Evolutionary conservation across 2,329 filamentous ascomycete species (phyloP).

Genomic region (Fonsecaea pedrosoi): DNA sequence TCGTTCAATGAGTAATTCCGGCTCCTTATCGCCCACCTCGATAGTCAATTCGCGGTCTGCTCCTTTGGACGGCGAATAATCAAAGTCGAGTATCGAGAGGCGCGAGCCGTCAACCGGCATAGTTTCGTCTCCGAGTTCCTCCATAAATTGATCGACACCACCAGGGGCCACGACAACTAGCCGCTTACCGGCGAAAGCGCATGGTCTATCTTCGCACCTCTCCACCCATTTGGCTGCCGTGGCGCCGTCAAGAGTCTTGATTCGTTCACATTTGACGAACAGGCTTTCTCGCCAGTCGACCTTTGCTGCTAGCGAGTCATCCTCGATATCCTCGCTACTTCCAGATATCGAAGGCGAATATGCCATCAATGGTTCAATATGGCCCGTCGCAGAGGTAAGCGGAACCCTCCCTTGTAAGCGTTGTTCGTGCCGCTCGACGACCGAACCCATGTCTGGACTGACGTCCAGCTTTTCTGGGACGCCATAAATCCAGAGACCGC

Average conservation of each 20-base stretch:
- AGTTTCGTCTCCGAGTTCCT: conserved; percentile 70
- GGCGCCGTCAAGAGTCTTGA: conserved; percentile 70
- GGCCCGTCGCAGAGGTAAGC: conserved; percentile 39
- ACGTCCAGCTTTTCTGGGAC: conserved; percentile 75
- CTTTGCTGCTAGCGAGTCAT: conserved; percentile 44
- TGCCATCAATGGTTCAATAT: conserved; percentile 40
- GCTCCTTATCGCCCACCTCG: conserved; percentile 73
- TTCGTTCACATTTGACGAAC: conserved; percentile 70
- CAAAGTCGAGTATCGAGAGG: conserved; percentile 75
- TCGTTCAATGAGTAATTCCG: conserved; percentile 75
- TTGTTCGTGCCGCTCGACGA: conserved; percentile 40
- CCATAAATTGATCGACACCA: conserved; percentile 63
- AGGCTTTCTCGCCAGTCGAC: conserved; percentile 72
- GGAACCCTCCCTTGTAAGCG: conserved; percentile 29
- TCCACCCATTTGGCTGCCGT: conserved; percentile 76
- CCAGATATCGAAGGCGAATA: conserved; percentile 41
- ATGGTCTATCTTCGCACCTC: conserved; percentile 57
- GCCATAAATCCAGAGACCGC: conserved; percentile 79
- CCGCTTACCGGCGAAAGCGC: conserved; percentile 44
- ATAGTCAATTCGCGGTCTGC: conserved; percentile 66
- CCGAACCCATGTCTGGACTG: conserved; percentile 42
- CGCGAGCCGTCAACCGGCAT: conserved; percentile 81
- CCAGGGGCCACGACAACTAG: conserved; percentile 77
- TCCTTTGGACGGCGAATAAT: conserved; percentile 66
- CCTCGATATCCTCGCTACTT: conserved; percentile 37